phyloP scores from a whole-genome alignment of 2,329 filamentous ascomycete genomes.

The Aureobasidium subglaciale region DNA sequence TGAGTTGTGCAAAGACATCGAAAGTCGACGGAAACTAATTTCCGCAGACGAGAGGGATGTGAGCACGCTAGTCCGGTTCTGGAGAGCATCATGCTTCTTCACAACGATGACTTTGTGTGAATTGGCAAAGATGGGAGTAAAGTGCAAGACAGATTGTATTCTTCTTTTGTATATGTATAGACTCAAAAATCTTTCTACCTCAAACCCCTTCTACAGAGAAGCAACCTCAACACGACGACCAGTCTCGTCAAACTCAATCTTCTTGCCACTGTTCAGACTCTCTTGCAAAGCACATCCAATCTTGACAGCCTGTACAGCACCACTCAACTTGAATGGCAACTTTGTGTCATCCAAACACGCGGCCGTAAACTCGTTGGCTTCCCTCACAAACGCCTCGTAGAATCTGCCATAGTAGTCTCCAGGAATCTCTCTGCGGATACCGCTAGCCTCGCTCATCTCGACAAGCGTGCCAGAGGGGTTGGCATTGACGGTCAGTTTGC shows the following conservation, averaged over 20 bases:
- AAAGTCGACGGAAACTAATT: too few species aligned
- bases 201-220: conserved; percentile 4
- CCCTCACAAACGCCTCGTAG: conserved; percentile 54
- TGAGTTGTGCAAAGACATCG: too few species aligned
- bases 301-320: conserved; percentile 52
- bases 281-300: conserved; percentile 50
- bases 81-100: too few species aligned
- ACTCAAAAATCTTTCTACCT: too few species aligned
- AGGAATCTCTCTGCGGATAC: conserved; percentile 54
- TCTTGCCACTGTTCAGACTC: conserved; percentile 37
- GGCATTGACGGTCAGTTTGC: conserved; percentile 55
- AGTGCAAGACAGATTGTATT: too few species aligned
- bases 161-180: too few species aligned
- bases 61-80: too few species aligned
- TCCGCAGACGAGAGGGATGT: too few species aligned
- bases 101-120: too few species aligned
- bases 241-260: conserved; percentile 49
- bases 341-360: conserved; percentile 49
- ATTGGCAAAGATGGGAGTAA: too few species aligned
- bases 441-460: conserved; percentile 46
- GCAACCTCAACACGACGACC: conserved; percentile 39
- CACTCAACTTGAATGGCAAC: conserved; percentile 50
- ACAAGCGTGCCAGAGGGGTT: conserved; percentile 51
- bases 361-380: conserved; percentile 57
- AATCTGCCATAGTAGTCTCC: conserved; percentile 57